Percentiles rank a stretch among this genome's conserved stretches.
phyloP scores from a whole-genome alignment of 306 rosid genomes.

The Pachyrhizus erosus region DNA sequence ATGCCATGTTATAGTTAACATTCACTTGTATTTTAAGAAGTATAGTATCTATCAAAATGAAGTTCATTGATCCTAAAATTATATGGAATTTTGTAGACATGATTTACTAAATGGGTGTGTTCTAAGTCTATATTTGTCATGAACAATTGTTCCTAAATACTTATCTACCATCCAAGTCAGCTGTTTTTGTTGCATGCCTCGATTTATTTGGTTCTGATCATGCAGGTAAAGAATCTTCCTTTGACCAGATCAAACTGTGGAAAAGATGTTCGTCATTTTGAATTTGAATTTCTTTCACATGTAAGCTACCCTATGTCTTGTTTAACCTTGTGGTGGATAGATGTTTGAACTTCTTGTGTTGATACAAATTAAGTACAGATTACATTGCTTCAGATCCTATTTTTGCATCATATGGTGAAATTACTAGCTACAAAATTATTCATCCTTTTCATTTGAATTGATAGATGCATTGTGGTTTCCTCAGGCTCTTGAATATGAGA shows the following conservation, averaged over 20 bases:
- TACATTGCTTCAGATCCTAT: conserved; percentile 1
- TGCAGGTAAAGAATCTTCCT: conserved; percentile 76
- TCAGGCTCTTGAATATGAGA: conserved; percentile 70
- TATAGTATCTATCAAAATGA: background rate
- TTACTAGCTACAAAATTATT: conserved; percentile 19
- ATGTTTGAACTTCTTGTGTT: background rate
- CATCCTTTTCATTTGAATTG: conserved; percentile 36
- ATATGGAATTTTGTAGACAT: background rate
- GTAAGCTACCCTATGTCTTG: conserved; percentile 57
- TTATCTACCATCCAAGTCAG: background rate
- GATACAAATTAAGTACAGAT: background rate
- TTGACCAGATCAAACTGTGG: conserved; percentile 67
- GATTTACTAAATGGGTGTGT: background rate
- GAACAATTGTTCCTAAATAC: background rate
- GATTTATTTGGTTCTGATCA: conserved; percentile 37
- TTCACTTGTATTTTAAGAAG: background rate
- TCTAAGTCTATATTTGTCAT: background rate
- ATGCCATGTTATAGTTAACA: background rate
- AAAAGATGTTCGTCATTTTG: conserved; percentile 86
- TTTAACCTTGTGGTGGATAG: conserved; percentile 23
- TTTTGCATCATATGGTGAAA: conserved; percentile 30
- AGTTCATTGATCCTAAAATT: background rate
- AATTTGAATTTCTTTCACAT: conserved; percentile 75
- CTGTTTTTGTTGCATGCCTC: conserved; percentile 7
- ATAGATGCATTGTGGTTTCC: conserved; percentile 25